phyloP scores from a whole-genome alignment of 352 stramenopile genomes.

The Phytopythium ostracodes region DNA sequence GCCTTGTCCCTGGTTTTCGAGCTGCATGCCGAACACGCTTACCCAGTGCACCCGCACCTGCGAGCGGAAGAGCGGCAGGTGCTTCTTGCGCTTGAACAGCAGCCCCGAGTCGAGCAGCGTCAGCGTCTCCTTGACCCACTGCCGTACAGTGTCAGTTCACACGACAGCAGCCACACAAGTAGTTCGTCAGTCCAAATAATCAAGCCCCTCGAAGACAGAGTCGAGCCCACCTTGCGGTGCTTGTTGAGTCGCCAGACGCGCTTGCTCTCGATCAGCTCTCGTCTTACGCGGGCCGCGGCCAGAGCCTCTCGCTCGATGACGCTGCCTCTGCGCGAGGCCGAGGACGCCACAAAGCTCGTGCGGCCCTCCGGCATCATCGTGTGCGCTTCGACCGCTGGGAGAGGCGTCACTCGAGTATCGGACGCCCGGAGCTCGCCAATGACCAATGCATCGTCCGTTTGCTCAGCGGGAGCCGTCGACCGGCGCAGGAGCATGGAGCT shows the following conservation, averaged over 20 bases:
- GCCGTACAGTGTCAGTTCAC: too few relatives aligned
- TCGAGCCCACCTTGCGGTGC: slow-evolving; percentile 1
- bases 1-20: slow-evolving; percentile 18
- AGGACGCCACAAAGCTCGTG: slow-evolving; percentile 4
- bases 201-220: too few relatives aligned
- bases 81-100: slow-evolving; percentile 30
- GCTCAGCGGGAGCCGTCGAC: neutral
- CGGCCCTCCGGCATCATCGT: neutral
- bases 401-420: neutral
- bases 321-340: neutral
- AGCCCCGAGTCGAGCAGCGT: slow-evolving; percentile 22
- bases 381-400: neutral
- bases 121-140: slow-evolving; percentile 39
- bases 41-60: slow-evolving; percentile 26
- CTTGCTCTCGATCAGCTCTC: slow-evolving; percentile 7
- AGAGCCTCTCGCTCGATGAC: neutral
- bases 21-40: slow-evolving; percentile 28
- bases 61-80: slow-evolving; percentile 22
- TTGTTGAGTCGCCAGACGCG: slow-evolving; percentile 9
- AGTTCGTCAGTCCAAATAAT: too few relatives aligned
- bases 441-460: neutral
- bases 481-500: neutral
- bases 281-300: neutral
- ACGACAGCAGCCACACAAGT: too few relatives aligned
- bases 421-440: neutral